Base-by-base conservation (phyloP, 306 rosid species). In the Malus asiatica region DNA sequence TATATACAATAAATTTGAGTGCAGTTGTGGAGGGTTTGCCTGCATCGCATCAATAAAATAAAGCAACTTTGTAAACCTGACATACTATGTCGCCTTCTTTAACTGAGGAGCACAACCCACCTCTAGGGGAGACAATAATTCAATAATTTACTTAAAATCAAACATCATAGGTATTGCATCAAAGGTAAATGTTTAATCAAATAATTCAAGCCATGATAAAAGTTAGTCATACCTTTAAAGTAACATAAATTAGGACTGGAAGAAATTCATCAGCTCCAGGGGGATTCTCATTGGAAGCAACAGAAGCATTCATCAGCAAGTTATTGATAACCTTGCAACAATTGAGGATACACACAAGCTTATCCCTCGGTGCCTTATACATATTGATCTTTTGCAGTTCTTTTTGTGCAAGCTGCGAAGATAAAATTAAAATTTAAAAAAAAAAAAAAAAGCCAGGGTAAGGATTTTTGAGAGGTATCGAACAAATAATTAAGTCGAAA, bases 251-350 rank as follows among this genome's bases (percentile, higher is more conserved):
- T 67, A 96, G 89, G 82, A 96, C 98, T 12, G 99, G 99, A 87
- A 96, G 98, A 78, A 96, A 96, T 72, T 96, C 99, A 74, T 96
- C 99, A 78, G 99, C 99, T 81, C 99, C 99, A 0, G 93, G 96
- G 76, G 90, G 89, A 83, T 82, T 86, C 68, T 85, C 97, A 78
- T 89, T 85, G 70, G 97, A 93, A 80, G 98, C 88, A 76, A 93
- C 51, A 46, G 98, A 90, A 81, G 97, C 99, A 85, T 96, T 93
- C 19, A 51, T 82, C 81, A 96, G 86, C 87, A 96, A 86, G 91
- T 96, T 96, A 45, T 82, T 88, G 64, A 96, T 89, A 86, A 96
- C 98, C 93, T 83, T 92, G 89, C 99, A 92, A 84, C 99, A 96
- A 83, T 84, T 90, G 66, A 96, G 89, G 80, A 96, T 92, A 79